Evolutionary conservation across 441 rosid genomes (phyloP).

Genomic region (Croton laevigatus): DNA sequence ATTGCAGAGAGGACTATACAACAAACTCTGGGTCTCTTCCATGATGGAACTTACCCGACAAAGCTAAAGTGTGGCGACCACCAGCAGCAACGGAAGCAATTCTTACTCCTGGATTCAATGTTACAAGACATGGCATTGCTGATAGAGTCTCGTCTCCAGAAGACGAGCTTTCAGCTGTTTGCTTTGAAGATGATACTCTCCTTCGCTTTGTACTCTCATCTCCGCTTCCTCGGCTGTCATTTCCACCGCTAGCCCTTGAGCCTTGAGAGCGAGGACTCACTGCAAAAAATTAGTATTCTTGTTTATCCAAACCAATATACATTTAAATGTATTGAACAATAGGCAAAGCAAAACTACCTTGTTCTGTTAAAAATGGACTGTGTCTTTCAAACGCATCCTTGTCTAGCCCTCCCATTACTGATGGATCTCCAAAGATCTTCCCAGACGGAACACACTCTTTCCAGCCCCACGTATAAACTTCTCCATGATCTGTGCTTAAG

Average conservation of each 20-base stretch:
- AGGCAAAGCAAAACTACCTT: slow-evolving; percentile 47
- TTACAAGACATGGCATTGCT: slow-evolving; percentile 85
- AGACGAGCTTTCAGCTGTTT: slow-evolving; percentile 72
- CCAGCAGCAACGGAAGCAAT: slow-evolving; percentile 85
- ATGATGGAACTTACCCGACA: slow-evolving; percentile 61
- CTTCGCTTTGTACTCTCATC: slow-evolving; percentile 74
- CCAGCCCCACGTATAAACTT: slow-evolving; percentile 99
- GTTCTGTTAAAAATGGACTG: slow-evolving; percentile 48
- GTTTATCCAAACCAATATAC: slow-evolving; percentile 22
- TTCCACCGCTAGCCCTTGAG: slow-evolving; percentile 43
- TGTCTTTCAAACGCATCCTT: slow-evolving; percentile 60
- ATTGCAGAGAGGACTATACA: slow-evolving; percentile 12
- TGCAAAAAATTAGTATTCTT: slow-evolving; percentile 27
- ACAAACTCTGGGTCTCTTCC: slow-evolving; percentile 10
- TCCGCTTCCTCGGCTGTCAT: slow-evolving; percentile 47
- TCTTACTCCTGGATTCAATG: slow-evolving; percentile 81
- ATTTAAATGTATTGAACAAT: slow-evolving; percentile 4
- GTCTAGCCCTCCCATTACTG: slow-evolving; percentile 31
- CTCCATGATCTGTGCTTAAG: slow-evolving; percentile 55
- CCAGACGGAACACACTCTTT: slow-evolving; percentile 97
- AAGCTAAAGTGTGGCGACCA: slow-evolving; percentile 90
- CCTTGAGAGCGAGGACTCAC: slow-evolving; percentile 61
- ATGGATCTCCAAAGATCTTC: slow-evolving; percentile 58
- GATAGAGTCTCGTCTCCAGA: slow-evolving; percentile 67
- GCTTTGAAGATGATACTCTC: slow-evolving; percentile 61